Evolutionary conservation across 192 early-diverging fungal genomes (phyloP), one percentile per base, ranked within the genome.

Genomic region (Jimgerdemannia flammicorona): DNA sequence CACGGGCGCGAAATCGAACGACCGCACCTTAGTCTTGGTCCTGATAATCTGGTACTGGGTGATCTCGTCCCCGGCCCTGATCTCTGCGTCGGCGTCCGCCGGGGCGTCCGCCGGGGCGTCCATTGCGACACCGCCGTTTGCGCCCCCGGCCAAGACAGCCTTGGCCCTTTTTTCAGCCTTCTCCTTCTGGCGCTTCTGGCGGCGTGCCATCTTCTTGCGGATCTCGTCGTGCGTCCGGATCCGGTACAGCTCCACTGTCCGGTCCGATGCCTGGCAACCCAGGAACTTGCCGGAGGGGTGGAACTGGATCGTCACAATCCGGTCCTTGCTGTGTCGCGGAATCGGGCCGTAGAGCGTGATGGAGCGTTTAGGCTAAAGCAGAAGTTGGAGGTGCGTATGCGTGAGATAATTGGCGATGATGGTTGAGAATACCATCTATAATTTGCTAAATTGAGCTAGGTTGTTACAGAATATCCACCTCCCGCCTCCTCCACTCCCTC

Each of bases 161-260:
- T 59, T 59, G 49, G 49, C 49, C 76, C 75, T 80, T 65, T 81
- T 89, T 75, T 87, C 86, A 69, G 85, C 75, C 84, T 95, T 97
- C 78, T 93, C 94, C 72, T 88, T 88, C 63, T 85, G 83, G 67
- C 95, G 88, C 84, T 91, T 92, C 84, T 90, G 87, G 65, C 93
- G 85, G 70, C 97, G 90, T 11, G 87, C 85, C 77, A 95, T 83
- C 83, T 92, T 94, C 80, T 96, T 96, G 67, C 88, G 90, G 71
- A 98, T 87, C 77, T 98, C 94, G 9, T 92, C 93, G 65, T 87
- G 87, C 3, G 88, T 84, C 43, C 92, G 89, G 71, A 94, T 81
- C 69, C 91, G 91, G 82, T 91, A 98, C 70, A 99, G 75, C 82
- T 99, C 95, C 0, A 96, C 88, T 19, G 88, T 80, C 70, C 90